phyloP scores from a whole-genome alignment of 2,329 filamentous ascomycete species.

The Dactylellina haptotyla region DNA sequence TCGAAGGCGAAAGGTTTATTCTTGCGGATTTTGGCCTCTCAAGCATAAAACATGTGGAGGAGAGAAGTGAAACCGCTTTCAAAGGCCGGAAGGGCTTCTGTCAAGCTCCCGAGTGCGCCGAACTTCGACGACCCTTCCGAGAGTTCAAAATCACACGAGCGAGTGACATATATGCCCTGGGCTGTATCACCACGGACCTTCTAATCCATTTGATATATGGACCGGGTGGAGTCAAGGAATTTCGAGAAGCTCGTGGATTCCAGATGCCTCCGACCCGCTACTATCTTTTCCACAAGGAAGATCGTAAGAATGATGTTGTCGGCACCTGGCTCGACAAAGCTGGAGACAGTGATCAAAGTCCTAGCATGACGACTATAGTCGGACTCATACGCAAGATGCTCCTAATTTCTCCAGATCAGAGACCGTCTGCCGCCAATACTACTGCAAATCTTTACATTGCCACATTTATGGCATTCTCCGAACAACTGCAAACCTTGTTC shows the following conservation, averaged over 20 bases:
- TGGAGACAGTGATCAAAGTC: too few species aligned
- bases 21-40: conserved; percentile 59
- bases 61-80: conserved; percentile 50
- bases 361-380: too few species aligned
- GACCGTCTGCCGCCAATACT: too few species aligned
- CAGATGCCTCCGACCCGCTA: too few species aligned
- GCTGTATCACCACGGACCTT: conserved; percentile 57
- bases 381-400: too few species aligned
- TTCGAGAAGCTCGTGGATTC: not conserved
- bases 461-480: too few species aligned
- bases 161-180: conserved; percentile 58
- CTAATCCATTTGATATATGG: conserved; percentile 45
- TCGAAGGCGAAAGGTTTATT: conserved; percentile 56
- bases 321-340: too few species aligned
- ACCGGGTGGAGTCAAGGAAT: not conserved
- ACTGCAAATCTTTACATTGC: too few species aligned
- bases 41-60: conserved; percentile 23
- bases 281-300: too few species aligned
- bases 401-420: too few species aligned
- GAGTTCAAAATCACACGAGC: conserved; percentile 36
- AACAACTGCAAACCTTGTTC: too few species aligned
- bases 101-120: conserved; percentile 57
- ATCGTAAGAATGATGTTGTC: too few species aligned
- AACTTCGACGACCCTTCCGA: not conserved
- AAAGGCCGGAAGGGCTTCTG: conserved; percentile 47